phyloP scores from a whole-genome alignment of 306 rosid genomes.

The Canavalia ensiformis region DNA sequence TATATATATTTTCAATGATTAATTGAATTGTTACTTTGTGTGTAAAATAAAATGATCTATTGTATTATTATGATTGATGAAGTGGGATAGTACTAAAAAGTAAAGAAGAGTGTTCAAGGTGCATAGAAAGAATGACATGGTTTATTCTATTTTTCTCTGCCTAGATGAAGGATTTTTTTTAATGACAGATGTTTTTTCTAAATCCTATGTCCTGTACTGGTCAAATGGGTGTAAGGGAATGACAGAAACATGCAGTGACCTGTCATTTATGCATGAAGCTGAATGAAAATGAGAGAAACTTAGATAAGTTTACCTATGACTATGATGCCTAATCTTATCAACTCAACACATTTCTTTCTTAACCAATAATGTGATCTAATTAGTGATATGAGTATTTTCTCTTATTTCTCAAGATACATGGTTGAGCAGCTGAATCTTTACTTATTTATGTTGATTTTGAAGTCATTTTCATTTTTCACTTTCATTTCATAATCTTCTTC shows the following conservation, averaged over 20 bases:
- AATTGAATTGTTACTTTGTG: slow-evolving; percentile 1
- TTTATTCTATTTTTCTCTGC: slow-evolving; percentile 26
- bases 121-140: slow-evolving; percentile 27
- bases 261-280: slow-evolving; percentile 33
- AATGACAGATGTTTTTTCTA: too few species aligned
- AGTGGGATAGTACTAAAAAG: background rate
- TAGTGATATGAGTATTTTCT: background rate
- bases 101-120: slow-evolving; percentile 33
- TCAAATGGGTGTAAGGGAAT: background rate
- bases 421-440: slow-evolving; percentile 9
- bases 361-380: slow-evolving; percentile 26
- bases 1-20: background rate
- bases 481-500: slow-evolving; percentile 31
- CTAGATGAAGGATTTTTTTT: slow-evolving; percentile 3
- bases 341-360: background rate
- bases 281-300: slow-evolving; percentile 13
- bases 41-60: background rate
- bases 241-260: slow-evolving; percentile 11
- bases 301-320: slow-evolving; percentile 26
- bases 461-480: slow-evolving; percentile 6
- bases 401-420: slow-evolving; percentile 23
- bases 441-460: slow-evolving; percentile 28
- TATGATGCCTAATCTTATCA: slow-evolving; percentile 19
- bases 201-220: slow-evolving; percentile 6
- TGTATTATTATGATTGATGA: slow-evolving; percentile 34